phyloP scores from a whole-genome alignment of 2,329 filamentous ascomycete species.

The Colletotrichum theobromicola region DNA sequence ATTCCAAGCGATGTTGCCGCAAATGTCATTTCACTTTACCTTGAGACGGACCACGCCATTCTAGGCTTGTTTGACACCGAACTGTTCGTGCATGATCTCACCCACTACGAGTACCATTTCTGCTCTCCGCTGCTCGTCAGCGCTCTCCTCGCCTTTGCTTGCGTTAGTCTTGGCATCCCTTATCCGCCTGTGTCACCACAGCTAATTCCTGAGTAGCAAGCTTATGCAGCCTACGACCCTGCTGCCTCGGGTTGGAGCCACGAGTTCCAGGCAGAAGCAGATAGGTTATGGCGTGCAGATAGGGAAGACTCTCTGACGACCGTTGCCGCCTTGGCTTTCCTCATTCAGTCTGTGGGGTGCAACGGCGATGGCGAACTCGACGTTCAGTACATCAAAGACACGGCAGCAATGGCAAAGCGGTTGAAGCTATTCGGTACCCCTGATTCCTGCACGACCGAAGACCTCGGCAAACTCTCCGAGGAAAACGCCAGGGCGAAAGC shows the following conservation, averaged over 20 bases:
- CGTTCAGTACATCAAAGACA: conserved; percentile 10
- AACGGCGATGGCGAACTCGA: conserved; percentile 17
- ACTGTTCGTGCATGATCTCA: conserved; percentile 37
- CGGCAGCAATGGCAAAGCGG: conserved; percentile 10
- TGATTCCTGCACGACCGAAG: neutral
- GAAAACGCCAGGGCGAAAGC: neutral
- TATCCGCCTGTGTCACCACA: neutral
- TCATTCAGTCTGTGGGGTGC: conserved; percentile 11
- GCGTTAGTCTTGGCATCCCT: conserved; percentile 29
- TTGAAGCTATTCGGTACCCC: conserved; percentile 12
- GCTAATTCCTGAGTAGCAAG: conserved; percentile 2
- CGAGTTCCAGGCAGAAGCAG: conserved; percentile 9
- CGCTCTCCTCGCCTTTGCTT: conserved; percentile 37
- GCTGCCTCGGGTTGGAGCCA: conserved; percentile 13
- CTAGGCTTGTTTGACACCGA: conserved; percentile 39
- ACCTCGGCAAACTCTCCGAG: neutral
- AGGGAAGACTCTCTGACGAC: conserved; percentile 8
- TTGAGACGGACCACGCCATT: conserved; percentile 43
- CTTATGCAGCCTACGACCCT: conserved; percentile 1
- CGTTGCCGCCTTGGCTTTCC: conserved; percentile 1
- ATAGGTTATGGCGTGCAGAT: conserved; percentile 10
- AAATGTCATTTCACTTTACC: conserved; percentile 37
- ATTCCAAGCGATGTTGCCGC: conserved; percentile 34
- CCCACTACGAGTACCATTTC: conserved; percentile 25
- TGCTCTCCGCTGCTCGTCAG: conserved; percentile 41